A percentile compares a stretch with the other conserved stretches of the same genome.
phyloP scores from a whole-genome alignment of 2,329 filamentous ascomycete species.

The Beauveria asiatica region DNA sequence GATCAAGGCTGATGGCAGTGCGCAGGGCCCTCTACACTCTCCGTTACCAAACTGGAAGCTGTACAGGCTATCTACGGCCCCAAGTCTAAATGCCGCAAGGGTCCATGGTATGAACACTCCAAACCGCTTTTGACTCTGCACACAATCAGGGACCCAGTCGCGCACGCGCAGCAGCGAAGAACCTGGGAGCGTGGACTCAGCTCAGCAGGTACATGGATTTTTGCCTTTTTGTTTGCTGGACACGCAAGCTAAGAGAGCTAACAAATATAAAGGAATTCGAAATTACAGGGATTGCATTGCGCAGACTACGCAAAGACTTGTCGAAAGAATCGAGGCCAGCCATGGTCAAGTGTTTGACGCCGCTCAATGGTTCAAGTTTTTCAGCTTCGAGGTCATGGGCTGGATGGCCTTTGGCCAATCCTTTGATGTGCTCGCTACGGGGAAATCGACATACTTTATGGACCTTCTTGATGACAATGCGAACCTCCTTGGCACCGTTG shows the following conservation, averaged over 20 bases:
- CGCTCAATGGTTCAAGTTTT: slow-evolving; percentile 26
- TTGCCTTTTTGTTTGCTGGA: too few relatives aligned
- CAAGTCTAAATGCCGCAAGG: slow-evolving; percentile 22
- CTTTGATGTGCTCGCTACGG: slow-evolving; percentile 25
- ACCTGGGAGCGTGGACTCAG: slow-evolving; percentile 26
- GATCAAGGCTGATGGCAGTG: not conserved
- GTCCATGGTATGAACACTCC: slow-evolving; percentile 25
- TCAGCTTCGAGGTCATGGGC: slow-evolving; percentile 33
- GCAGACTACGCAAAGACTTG: slow-evolving; percentile 17
- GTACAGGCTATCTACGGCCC: slow-evolving; percentile 22
- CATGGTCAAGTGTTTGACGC: slow-evolving; percentile 20
- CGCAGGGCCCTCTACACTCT: slow-evolving; percentile 22
- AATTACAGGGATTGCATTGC: not conserved
- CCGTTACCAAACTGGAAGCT: slow-evolving; percentile 21
- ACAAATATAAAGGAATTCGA: not conserved
- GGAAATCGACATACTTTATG: slow-evolving; percentile 16
- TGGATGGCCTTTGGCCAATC: slow-evolving; percentile 30
- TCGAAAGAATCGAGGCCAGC: slow-evolving; percentile 17
- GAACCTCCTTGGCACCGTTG: not conserved
- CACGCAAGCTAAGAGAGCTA: too few relatives aligned
- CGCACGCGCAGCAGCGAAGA: slow-evolving; percentile 24
- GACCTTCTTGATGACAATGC: slow-evolving; percentile 17
- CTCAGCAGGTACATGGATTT: slow-evolving; percentile 17
- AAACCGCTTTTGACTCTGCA: slow-evolving; percentile 23
- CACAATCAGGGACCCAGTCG: slow-evolving; percentile 22